Percentiles rank a stretch among this genome's conserved stretches.
These are phyloP conservation scores for Tardiomyces blankii DNA, from an alignment of 1,139 yeast genomes.

Conservation along the genomic window DNA sequence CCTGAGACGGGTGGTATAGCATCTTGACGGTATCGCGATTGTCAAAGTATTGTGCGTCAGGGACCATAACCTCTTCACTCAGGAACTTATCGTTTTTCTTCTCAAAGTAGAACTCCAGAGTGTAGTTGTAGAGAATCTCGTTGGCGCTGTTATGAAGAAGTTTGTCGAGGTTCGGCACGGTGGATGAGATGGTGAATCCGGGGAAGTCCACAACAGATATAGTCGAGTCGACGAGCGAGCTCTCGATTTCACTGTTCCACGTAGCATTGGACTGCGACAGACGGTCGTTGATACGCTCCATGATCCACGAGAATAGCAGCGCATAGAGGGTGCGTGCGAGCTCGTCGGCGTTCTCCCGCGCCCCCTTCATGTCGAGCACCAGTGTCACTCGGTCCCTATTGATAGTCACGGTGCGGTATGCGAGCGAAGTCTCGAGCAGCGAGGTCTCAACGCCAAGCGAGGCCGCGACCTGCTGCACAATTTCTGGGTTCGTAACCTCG, in stretches of 20 bases:
- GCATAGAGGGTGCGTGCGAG: slow-evolving; percentile 32
- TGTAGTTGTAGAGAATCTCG: slow-evolving; percentile 29
- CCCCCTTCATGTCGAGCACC: slow-evolving; percentile 31
- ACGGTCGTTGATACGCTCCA: slow-evolving; percentile 27
- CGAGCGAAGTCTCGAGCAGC: slow-evolving; percentile 26
- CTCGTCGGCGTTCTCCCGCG: slow-evolving; percentile 32
- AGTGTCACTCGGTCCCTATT: slow-evolving; percentile 31
- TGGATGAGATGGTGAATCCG: slow-evolving; percentile 27
- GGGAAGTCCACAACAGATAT: slow-evolving; percentile 32
- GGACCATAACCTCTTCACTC: slow-evolving; percentile 29
- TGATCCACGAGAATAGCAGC: slow-evolving; percentile 30
- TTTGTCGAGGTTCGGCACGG: slow-evolving; percentile 28
- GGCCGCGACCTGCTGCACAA: slow-evolving; percentile 26
- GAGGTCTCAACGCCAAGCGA: slow-evolving; percentile 31
- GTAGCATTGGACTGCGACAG: slow-evolving; percentile 19
- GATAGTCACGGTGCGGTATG: slow-evolving; percentile 29
- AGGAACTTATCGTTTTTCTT: slow-evolving; percentile 28
- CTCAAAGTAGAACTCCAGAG: slow-evolving; percentile 28
- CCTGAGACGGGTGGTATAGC: slow-evolving; percentile 26
- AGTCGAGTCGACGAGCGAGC: slow-evolving; percentile 26
- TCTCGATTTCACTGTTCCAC: slow-evolving; percentile 12
- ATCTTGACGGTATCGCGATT: slow-evolving; percentile 29
- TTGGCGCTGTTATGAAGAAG: slow-evolving; percentile 32
- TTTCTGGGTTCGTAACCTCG: slow-evolving; percentile 28
- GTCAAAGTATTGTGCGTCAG: slow-evolving; percentile 29